A percentile compares a stretch with the other conserved stretches of the same genome.
These are phyloP conservation scores for Yamadazyma takamatsuzukensis DNA, from an alignment of 805 yeast species.

Conservation along the genomic window DNA sequence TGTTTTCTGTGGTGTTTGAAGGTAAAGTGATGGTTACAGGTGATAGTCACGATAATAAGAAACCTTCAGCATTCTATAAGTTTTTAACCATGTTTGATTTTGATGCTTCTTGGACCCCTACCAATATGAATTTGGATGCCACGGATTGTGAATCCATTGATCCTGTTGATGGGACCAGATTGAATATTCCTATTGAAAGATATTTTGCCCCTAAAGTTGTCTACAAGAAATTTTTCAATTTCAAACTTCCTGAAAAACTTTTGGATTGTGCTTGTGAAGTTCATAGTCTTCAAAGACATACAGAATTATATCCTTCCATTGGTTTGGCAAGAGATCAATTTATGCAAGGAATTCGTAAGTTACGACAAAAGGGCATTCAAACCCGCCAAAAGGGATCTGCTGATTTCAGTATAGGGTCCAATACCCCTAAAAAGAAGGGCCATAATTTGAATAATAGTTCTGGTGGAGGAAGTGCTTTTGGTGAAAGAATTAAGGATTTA, in stretches of 20 bases:
- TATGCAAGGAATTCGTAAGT: conserved; percentile 17
- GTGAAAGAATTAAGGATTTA: conserved; percentile 22
- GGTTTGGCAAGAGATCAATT: conserved; percentile 31
- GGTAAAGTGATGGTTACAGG: conserved; percentile 24
- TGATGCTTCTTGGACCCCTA: conserved; percentile 41
- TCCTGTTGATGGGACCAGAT: conserved; percentile 28
- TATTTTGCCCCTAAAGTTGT: conserved; percentile 27
- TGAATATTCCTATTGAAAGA: conserved; percentile 21
- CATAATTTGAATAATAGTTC: conserved; percentile 15
- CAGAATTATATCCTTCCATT: conserved; percentile 34
- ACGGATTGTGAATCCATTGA: conserved; percentile 17
- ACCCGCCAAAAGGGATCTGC: conserved; percentile 7
- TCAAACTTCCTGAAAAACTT: conserved; percentile 34
- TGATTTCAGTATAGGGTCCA: conserved; percentile 2
- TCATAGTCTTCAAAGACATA: conserved; percentile 32
- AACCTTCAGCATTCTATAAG: conserved; percentile 19
- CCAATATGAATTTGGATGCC: conserved; percentile 24
- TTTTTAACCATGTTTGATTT: conserved; percentile 41
- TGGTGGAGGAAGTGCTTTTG: not conserved
- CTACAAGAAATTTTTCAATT: conserved; percentile 39
- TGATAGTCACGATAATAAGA: conserved; percentile 9
- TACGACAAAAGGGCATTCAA: conserved; percentile 15
- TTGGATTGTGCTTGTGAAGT: conserved; percentile 32
- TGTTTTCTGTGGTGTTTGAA: conserved; percentile 39
- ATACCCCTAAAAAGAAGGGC: not conserved